Evolutionary conservation across 208 protist genomes (phyloP).

Genomic region (Trypanosoma melophagium): DNA sequence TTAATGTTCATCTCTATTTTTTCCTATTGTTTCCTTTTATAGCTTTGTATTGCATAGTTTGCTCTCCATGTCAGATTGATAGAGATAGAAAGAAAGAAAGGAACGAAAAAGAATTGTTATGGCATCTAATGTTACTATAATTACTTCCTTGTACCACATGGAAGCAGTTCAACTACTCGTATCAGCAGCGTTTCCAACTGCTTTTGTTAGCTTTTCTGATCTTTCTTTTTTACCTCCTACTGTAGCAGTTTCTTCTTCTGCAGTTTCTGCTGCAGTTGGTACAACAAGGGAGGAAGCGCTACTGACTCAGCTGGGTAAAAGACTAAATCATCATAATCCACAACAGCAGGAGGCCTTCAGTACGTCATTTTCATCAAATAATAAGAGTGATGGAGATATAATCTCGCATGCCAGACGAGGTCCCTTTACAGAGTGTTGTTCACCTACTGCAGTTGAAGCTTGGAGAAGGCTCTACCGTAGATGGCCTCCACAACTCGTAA

Average conservation of each 20-base stretch:
- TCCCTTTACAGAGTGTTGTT: slow-evolving; percentile 10
- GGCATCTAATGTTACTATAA: too few relatives aligned
- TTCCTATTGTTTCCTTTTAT: neutral
- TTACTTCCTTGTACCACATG: neutral
- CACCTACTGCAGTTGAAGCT: neutral
- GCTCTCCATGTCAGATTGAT: too few relatives aligned
- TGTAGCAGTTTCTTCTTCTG: neutral
- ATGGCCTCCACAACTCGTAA: slow-evolving; percentile 18
- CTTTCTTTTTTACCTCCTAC: too few relatives aligned
- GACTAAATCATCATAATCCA: too few relatives aligned
- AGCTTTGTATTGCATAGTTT: too few relatives aligned
- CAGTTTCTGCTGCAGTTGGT: too few relatives aligned
- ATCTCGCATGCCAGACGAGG: slow-evolving; percentile 16
- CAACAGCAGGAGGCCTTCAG: too few relatives aligned
- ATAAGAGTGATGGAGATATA: too few relatives aligned
- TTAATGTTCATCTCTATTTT: slow-evolving; percentile 1
- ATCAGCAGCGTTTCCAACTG: slow-evolving; percentile 18
- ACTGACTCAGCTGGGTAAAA: neutral
- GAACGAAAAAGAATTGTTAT: too few relatives aligned
- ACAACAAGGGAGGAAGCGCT: neutral
- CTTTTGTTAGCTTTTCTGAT: slow-evolving; percentile 10
- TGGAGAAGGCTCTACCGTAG: slow-evolving; percentile 19
- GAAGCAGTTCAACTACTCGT: slow-evolving; percentile 2
- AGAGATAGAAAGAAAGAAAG: too few relatives aligned
- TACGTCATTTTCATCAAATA: too few relatives aligned